Evolutionary conservation across 169 alveolate genomes (phyloP).

Genomic region (Plasmodium coatneyi): DNA sequence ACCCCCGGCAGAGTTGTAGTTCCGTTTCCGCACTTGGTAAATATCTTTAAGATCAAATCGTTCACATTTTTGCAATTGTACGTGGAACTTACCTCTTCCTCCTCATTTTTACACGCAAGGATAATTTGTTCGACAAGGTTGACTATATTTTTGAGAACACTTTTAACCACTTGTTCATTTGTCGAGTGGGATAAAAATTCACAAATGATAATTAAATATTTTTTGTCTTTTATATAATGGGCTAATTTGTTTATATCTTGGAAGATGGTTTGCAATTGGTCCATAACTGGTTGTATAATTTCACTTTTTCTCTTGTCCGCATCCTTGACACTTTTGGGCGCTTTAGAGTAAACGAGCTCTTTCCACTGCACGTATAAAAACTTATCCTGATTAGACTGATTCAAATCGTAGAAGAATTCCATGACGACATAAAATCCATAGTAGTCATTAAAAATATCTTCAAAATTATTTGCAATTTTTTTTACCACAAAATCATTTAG

Average conservation of each 20-base stretch:
- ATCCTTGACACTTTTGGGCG: conserved; percentile 46
- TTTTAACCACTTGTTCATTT: conserved; percentile 28
- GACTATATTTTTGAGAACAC: conserved; percentile 24
- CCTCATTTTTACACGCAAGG: neutral
- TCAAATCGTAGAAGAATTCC: conserved; percentile 44
- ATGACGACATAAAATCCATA: conserved; percentile 73
- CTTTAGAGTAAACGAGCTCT: conserved; percentile 38
- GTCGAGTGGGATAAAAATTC: conserved; percentile 37
- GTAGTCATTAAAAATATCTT: conserved; percentile 51
- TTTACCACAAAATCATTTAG: conserved; percentile 44
- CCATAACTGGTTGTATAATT: conserved; percentile 39
- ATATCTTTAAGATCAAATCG: conserved; percentile 13
- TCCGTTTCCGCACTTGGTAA: neutral
- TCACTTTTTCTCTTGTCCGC: conserved; percentile 53
- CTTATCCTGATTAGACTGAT: conserved; percentile 35
- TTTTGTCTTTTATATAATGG: conserved; percentile 30
- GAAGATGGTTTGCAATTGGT: conserved; percentile 3
- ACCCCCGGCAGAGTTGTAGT: neutral
- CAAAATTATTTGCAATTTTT: conserved; percentile 47
- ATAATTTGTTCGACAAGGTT: conserved; percentile 9
- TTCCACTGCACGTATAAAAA: conserved; percentile 45
- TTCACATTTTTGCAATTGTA: conserved; percentile 11
- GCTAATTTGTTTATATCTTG: conserved; percentile 22
- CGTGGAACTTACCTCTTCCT: neutral
- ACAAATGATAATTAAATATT: conserved; percentile 27